Evolutionary conservation across 176 grass and related monocot genomes (phyloP), one percentile per base, ranked within the genome.

Genomic region (Oryza meyeriana): DNA sequence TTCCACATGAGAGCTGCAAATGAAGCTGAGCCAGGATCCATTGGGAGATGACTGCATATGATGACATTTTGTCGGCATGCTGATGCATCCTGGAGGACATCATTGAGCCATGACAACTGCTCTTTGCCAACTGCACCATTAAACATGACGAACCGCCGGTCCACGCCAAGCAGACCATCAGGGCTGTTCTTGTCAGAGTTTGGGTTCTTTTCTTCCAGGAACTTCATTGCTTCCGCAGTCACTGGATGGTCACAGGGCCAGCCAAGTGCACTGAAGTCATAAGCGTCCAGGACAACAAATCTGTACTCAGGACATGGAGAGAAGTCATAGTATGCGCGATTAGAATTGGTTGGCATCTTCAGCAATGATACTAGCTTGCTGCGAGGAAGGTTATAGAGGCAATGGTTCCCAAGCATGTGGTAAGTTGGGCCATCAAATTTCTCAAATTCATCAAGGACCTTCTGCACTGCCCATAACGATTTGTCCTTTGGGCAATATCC

Each of bases 401-500:
- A 98, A 61, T 98, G 95, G 68, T 98, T 98, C 57, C 95, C 95
- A 34, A 98, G 79, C 92, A 98, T 98, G 86, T 98, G 95, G 57
- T 98, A 98, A 26, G 88, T 77, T 6, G 88, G 86, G 16, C 92
- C 90, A 16, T 93, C 48, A 20, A 98, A 94, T 67, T 85, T 93
- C 12, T 93, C 86, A 61, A 98, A 98, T 40, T 98, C 95, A 5
- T 84, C 39, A 5, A 98, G 52, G 27, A 98, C 88, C 72, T 93
- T 94, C 70, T 94, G 75, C 61, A 94, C 62, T 0, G 90, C 74
- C 35, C 48, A 84, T 52, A 93, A 38, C 0, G 90, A 94, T 71
- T 93, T 86, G 34, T 88, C 64, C 79, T 91, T 98, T 3, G 90
- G 95, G 82, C 95, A 98, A 82, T 88, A 93, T 1, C 95, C 92